Evolutionary conservation across 768 basidiomycete genomes (phyloP).

Genomic region (Tulasnella sp.): DNA sequence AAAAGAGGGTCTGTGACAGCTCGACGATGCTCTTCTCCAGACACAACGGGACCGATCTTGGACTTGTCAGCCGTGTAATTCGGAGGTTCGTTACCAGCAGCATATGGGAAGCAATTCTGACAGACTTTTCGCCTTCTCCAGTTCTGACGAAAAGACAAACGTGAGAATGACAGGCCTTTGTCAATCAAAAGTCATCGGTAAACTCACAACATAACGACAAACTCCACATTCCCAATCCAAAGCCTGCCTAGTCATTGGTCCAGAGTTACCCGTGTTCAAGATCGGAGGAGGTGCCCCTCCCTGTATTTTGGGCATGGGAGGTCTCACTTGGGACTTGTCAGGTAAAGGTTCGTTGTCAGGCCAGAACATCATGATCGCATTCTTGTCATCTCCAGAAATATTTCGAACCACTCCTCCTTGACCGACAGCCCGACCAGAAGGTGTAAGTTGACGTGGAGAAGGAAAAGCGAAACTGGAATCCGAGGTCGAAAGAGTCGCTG

Average conservation of each 20-base stretch:
- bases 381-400: conserved; percentile 53
- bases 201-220: conserved; percentile 53
- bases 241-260: conserved; percentile 52
- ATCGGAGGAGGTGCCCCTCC: conserved; percentile 52
- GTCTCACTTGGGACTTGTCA: conserved; percentile 57
- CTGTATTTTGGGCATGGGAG: conserved; percentile 2
- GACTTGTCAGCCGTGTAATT: conserved; percentile 3
- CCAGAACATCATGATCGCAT: conserved; percentile 79
- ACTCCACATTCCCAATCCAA: conserved; percentile 66
- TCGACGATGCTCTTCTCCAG: too few relatives aligned
- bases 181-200: not conserved
- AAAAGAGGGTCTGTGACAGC: too few relatives aligned
- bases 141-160: conserved; percentile 31
- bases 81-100: conserved; percentile 11
- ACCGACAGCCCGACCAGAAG: conserved; percentile 66
- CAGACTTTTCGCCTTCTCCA: conserved; percentile 82
- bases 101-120: conserved; percentile 77
- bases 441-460: too few relatives aligned
- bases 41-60: too few relatives aligned
- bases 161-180: not conserved
- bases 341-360: conserved; percentile 80
- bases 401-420: conserved; percentile 70
- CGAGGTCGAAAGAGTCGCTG: too few relatives aligned
- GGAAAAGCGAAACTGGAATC: too few relatives aligned
- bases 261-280: conserved; percentile 76